Conservation (phyloP, 2,329 filamentous ascomycete genomes). For the Talaromyces sp. region DNA sequence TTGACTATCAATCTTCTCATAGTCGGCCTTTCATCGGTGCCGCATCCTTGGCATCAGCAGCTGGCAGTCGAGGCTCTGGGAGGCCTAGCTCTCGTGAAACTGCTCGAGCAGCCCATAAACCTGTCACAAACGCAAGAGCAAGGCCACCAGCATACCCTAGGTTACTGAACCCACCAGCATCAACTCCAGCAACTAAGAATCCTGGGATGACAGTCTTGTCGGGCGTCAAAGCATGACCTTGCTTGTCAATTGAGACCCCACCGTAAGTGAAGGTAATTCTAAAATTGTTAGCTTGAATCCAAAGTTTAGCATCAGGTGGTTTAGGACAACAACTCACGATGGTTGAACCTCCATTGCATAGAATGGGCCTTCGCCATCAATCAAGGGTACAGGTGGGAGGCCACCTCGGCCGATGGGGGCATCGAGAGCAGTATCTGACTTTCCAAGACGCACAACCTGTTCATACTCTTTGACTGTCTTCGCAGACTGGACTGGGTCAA, state of each 20-base stretch:
- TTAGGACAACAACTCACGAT: constrained; percentile 20
- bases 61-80: constrained; percentile 20
- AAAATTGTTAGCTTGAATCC: neutral
- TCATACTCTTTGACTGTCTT: constrained; percentile 28
- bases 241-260: constrained; percentile 26
- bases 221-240: constrained; percentile 28
- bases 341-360: constrained; percentile 33
- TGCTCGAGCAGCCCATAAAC: constrained; percentile 27
- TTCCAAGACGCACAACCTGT: constrained; percentile 12
- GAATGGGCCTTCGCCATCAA: constrained; percentile 30
- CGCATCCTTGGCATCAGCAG: constrained; percentile 19
- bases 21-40: constrained; percentile 8
- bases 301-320: neutral
- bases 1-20: neutral
- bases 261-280: constrained; percentile 35
- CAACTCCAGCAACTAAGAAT: constrained; percentile 30
- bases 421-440: constrained; percentile 15
- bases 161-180: constrained; percentile 30
- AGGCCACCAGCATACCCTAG: constrained; percentile 31
- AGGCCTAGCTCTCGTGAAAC: constrained; percentile 21
- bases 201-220: constrained; percentile 21
- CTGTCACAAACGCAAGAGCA: constrained; percentile 32
- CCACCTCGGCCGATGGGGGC: constrained; percentile 18
- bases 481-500: constrained; percentile 19
- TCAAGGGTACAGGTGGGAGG: constrained; percentile 17